These are phyloP conservation scores for Myxozyma udenii DNA, from an alignment of 805 yeast genomes.

Conservation along the genomic window DNA sequence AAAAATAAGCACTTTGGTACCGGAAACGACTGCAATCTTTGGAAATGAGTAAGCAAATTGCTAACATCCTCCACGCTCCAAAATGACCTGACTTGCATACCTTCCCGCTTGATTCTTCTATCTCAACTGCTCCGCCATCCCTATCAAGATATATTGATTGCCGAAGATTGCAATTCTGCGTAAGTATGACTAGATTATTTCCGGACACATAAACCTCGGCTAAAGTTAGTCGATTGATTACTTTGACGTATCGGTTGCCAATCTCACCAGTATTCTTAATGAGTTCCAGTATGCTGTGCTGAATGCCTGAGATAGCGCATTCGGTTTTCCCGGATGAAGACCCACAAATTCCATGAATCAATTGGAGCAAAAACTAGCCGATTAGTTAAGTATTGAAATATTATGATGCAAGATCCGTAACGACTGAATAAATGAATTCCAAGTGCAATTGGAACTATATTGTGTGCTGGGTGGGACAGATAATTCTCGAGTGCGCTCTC, in stretches of 20 bases:
- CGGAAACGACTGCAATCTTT: slow-evolving; percentile 30
- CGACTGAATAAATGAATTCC: neutral
- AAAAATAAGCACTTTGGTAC: slow-evolving; percentile 25
- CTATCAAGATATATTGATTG: slow-evolving; percentile 73
- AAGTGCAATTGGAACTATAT: neutral
- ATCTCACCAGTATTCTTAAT: slow-evolving; percentile 50
- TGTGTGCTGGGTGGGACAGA: neutral
- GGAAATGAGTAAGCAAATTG: neutral
- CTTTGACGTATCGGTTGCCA: neutral
- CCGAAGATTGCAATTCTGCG: slow-evolving; percentile 51
- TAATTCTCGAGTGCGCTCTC: no score
- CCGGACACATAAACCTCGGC: slow-evolving; percentile 74
- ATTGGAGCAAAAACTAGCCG: neutral
- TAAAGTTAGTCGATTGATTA: neutral
- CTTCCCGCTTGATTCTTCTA: slow-evolving; percentile 58
- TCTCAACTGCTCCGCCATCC: slow-evolving; percentile 65
- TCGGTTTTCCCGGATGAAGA: slow-evolving; percentile 85
- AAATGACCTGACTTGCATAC: slow-evolving; percentile 19
- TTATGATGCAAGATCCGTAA: no score
- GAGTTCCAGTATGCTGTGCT: slow-evolving; percentile 64
- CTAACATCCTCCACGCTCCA: neutral
- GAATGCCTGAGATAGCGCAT: slow-evolving; percentile 52
- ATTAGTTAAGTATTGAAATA: no score
- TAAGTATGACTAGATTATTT: slow-evolving; percentile 69
- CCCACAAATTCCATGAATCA: slow-evolving; percentile 41